Evolutionary conservation across 371 early-diverging fungal species (phyloP).

Genomic region (Nematocida sp.): DNA sequence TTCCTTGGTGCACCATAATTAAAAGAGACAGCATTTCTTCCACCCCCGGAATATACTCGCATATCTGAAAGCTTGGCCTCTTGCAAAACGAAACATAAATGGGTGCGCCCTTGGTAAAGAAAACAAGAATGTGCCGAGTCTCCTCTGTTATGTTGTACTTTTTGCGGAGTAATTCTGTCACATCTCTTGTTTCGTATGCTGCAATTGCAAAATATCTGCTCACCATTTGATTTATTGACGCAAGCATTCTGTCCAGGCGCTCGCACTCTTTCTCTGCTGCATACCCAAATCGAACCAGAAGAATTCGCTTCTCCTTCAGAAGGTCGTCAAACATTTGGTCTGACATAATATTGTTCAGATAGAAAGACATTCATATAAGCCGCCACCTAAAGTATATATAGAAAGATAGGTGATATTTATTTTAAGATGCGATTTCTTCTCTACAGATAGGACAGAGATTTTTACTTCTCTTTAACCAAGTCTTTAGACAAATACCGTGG

Average conservation of each 20-base stretch:
- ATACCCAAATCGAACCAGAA: slow-evolving; percentile 42
- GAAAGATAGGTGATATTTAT: slow-evolving; percentile 1
- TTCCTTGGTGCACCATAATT: slow-evolving; percentile 31
- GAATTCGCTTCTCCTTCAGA: slow-evolving; percentile 18
- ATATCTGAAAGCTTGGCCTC: slow-evolving; percentile 12
- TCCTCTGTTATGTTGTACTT: slow-evolving; percentile 14
- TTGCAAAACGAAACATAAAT: slow-evolving; percentile 24
- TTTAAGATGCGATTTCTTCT: slow-evolving; percentile 43
- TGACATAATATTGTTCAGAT: slow-evolving; percentile 8
- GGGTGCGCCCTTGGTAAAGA: slow-evolving; percentile 28
- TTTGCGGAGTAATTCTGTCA: not conserved
- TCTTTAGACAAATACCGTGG: slow-evolving; percentile 63
- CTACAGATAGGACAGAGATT: slow-evolving; percentile 67
- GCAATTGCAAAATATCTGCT: slow-evolving; percentile 23
- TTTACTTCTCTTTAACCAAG: slow-evolving; percentile 61
- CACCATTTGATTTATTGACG: not conserved
- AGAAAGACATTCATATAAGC: slow-evolving; percentile 33
- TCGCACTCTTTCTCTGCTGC: not conserved
- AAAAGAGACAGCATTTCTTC: slow-evolving; percentile 38
- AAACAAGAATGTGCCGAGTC: slow-evolving; percentile 3
- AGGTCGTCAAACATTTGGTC: slow-evolving; percentile 12
- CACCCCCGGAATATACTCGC: not conserved
- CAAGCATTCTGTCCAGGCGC: slow-evolving; percentile 18
- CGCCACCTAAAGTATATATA: not conserved
- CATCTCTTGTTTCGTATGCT: slow-evolving; percentile 41